Evolutionary conservation across 345 rosid genomes (phyloP).

Genomic region (Arabidopsis arenosa): DNA sequence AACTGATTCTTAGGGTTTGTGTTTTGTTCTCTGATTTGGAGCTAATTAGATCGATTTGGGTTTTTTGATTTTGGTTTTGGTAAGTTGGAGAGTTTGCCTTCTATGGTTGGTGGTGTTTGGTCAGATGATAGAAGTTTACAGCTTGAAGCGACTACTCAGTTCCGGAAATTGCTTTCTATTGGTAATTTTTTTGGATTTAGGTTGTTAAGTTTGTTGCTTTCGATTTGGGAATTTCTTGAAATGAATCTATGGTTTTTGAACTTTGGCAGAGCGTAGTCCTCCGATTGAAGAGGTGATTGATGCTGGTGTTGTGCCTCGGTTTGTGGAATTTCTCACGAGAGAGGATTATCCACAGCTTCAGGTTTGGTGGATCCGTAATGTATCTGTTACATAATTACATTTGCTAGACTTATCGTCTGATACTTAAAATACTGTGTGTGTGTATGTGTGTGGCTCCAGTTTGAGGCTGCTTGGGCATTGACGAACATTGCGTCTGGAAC

Average conservation of each 20-base stretch:
- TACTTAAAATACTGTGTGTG: neutral
- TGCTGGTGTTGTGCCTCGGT: conserved; percentile 82
- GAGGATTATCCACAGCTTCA: conserved; percentile 88
- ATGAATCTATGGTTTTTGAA: neutral
- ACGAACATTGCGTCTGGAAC: conserved; percentile 92
- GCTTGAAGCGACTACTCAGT: conserved; percentile 84
- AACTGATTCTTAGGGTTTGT: neutral
- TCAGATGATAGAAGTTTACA: conserved; percentile 62
- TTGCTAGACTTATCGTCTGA: neutral
- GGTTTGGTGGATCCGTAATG: conserved; percentile 47
- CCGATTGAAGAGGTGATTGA: conserved; percentile 87
- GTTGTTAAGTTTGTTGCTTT: neutral
- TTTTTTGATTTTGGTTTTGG: neutral
- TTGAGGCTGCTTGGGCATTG: conserved; percentile 93
- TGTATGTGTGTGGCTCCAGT: conserved; percentile 48
- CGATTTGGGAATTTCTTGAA: neutral
- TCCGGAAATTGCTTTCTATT: conserved; percentile 78
- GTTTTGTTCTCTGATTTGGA: neutral
- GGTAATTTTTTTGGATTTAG: conserved; percentile 45
- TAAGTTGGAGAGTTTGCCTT: conserved; percentile 78
- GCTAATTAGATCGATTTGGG: conserved; percentile 23
- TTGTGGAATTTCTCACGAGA: conserved; percentile 79
- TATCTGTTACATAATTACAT: neutral
- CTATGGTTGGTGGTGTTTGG: conserved; percentile 76
- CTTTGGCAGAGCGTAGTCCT: conserved; percentile 70